A percentile compares a stretch with the other conserved stretches of the same genome.
These are phyloP conservation scores for Choanephora cucurbitarum DNA, from an alignment of 371 early-diverging fungal genomes.

Conservation along the genomic window DNA sequence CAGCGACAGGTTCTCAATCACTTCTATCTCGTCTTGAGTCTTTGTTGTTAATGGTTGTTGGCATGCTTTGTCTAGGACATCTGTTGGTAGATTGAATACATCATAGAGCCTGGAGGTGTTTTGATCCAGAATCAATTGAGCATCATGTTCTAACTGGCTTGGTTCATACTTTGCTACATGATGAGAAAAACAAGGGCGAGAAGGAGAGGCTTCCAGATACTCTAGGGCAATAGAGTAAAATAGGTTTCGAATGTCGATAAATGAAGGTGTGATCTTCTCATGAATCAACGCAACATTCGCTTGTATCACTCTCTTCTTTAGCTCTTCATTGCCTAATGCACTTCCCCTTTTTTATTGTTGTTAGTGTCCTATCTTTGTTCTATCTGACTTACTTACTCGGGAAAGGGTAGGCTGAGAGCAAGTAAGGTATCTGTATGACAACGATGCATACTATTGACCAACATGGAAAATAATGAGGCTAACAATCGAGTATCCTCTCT, in stretches of 20 bases:
- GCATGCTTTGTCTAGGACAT: slow-evolving; percentile 1
- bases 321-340: slow-evolving; percentile 11
- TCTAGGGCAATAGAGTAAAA: slow-evolving; percentile 11
- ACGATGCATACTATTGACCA: slow-evolving; percentile 14
- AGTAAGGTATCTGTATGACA: slow-evolving; percentile 12
- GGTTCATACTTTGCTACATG: slow-evolving; percentile 8
- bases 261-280: slow-evolving; percentile 3
- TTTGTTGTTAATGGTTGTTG: no score
- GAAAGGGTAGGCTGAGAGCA: slow-evolving; percentile 13
- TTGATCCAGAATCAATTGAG: slow-evolving; percentile 13
- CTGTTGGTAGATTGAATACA: slow-evolving; percentile 11
- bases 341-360: slow-evolving; percentile 8
- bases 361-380: no score
- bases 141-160: slow-evolving; percentile 7
- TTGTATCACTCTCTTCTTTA: slow-evolving; percentile 14
- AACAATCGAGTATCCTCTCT: slow-evolving; percentile 9
- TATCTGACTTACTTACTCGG: slow-evolving; percentile 18
- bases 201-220: slow-evolving; percentile 7
- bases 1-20: no score
- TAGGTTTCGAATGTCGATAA: slow-evolving; percentile 2
- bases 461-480: neutral
- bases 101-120: slow-evolving; percentile 4
- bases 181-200: slow-evolving; percentile 10
- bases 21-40: no score
- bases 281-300: slow-evolving; percentile 14